Percentiles rank a stretch among this genome's conserved stretches.
phyloP scores from a whole-genome alignment of 176 grass and related monocot species.

The maize (Zea mays) region Zm-B73-REFERENCE-NAM-5.0 NC_050098.1:171047501-171048000 shows the following conservation, averaged over 20 bases:
- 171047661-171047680: not conserved
- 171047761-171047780: not conserved
- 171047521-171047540: not conserved
- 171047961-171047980: not conserved
- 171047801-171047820: not conserved
- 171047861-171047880: not conserved
- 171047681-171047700: not conserved
- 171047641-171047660: not conserved
- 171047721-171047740: not conserved
- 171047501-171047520: not conserved
- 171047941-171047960: not conserved
- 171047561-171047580: not conserved
- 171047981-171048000: not conserved
- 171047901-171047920: constrained; percentile 2
- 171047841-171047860: not conserved
- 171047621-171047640: not conserved
- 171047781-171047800: not conserved
- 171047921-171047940: not conserved
- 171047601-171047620: not conserved
- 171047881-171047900: not conserved
- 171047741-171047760: not conserved
- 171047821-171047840: not conserved
- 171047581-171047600: not conserved
- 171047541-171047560: not conserved
- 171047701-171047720: not conserved